Conservation (phyloP, 306 rosid species). For the Rosa multiflora region DNA sequence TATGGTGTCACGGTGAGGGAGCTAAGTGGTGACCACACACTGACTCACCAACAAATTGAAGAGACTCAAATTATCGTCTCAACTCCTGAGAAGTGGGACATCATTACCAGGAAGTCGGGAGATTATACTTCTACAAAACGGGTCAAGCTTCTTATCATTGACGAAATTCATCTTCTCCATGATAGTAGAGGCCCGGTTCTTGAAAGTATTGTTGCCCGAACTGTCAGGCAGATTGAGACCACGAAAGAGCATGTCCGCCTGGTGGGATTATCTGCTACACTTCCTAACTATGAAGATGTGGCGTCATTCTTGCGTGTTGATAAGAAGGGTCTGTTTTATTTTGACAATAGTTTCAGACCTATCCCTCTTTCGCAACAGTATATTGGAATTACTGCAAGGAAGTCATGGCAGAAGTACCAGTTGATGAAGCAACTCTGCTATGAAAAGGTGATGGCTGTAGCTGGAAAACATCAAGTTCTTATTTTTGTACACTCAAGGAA, state of each 20-base stretch:
- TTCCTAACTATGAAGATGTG: constrained; percentile 89
- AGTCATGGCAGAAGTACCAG: constrained; percentile 94
- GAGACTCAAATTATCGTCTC: constrained; percentile 95
- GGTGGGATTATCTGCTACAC: constrained; percentile 95
- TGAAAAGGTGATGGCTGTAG: constrained; percentile 83
- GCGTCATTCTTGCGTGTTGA: constrained; percentile 84
- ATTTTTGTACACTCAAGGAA: constrained; percentile 93
- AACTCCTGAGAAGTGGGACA: constrained; percentile 99
- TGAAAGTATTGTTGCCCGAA: constrained; percentile 93
- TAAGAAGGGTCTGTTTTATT: constrained; percentile 67
- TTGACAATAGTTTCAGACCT: constrained; percentile 90
- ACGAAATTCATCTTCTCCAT: constrained; percentile 95
- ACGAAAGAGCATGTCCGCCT: constrained; percentile 83
- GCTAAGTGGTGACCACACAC: constrained; percentile 88
- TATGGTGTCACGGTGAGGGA: constrained; percentile 80
- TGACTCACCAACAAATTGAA: constrained; percentile 84
- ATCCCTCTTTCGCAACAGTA: constrained; percentile 95
- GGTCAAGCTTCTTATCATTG: constrained; percentile 84
- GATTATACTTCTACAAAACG: constrained; percentile 86
- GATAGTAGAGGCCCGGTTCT: constrained; percentile 97
- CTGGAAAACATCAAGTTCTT: constrained; percentile 94
- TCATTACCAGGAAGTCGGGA: constrained; percentile 86
- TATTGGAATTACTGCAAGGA: constrained; percentile 82
- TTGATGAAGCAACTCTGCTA: constrained; percentile 95
- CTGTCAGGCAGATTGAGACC: constrained; percentile 88